Evolutionary conservation across 306 rosid genomes (phyloP), one percentile per base, ranked within the genome.

Genomic region (Cyamopsis tetragonoloba): DNA sequence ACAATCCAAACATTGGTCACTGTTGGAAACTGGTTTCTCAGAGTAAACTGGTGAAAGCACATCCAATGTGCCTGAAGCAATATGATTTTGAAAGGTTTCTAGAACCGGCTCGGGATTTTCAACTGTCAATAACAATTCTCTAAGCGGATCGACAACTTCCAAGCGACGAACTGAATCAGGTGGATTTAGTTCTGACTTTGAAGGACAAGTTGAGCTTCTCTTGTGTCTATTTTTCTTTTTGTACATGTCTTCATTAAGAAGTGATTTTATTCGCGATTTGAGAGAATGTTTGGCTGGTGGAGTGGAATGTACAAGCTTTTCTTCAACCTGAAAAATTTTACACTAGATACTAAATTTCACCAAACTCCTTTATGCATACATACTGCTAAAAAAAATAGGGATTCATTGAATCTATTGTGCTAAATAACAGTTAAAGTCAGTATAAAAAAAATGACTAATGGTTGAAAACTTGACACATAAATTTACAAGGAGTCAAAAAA

Each of bases 201-300:
- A 34, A 27, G 85, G 95, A 68, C 68, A 78, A 66, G 88, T 77
- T 62, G 91, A 73, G 48, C 84, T 83, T 79, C 87, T 79, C 26
- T 80, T 80, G 42, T 84, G 89, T 13, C 38, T 42, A 7, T 80
- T 70, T 47, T 69, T 86, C 75, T 49, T 84, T 73, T 10, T 79
- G 27, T 54, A 60, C 12, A 64, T 67, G 59, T 91, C 96, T 18
- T 80, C 91, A 20, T 66, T 3, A 27, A 88, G 48, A 41, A 77
- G 75, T 44, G 89, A 68, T 68, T 51, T 86, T 27, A 91, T 19
- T 73, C 77, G 70, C 30, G 89, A 62, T 82, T 68, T 83, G 6
- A 88, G 49, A 4, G 91, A 86, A 20, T 34, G 37, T 58, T 62
- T 86, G 4, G 64, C 27, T 15, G 55, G 46, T 15, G 74, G 50